A percentile compares a stretch with the other conserved stretches of the same genome.
These are phyloP conservation scores for Trametes meyenii DNA, from an alignment of 768 basidiomycete species.

Conservation along the genomic window DNA sequence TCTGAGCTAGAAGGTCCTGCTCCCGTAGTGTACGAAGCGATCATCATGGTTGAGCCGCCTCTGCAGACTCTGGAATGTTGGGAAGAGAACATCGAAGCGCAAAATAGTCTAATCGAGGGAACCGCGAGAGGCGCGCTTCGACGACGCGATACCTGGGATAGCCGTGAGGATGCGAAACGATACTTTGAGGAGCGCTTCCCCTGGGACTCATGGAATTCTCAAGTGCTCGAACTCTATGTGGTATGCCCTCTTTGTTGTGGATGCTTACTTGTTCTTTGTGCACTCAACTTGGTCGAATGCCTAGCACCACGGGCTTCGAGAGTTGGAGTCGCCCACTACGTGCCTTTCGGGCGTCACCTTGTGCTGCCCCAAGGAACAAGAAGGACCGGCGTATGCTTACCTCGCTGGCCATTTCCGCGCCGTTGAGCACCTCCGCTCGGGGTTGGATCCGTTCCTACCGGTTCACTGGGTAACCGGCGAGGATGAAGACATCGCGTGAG, in stretches of 20 bases:
- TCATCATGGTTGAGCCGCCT: neutral
- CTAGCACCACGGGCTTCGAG: neutral
- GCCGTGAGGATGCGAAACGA: neutral
- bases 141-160: constrained; percentile 8
- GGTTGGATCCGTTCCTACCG: neutral
- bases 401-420: neutral
- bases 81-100: neutral
- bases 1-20: neutral
- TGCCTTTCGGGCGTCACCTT: neutral
- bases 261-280: no score
- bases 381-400: neutral
- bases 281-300: neutral
- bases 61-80: neutral
- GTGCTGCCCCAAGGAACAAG: neutral
- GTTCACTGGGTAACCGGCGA: neutral
- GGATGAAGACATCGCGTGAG: neutral
- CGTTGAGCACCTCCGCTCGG: neutral
- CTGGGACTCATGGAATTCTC: constrained; percentile 10
- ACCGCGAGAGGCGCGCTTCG: neutral
- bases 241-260: neutral
- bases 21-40: neutral
- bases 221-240: constrained; percentile 5
- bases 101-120: neutral
- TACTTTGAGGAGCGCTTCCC: constrained; percentile 15
- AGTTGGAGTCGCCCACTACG: neutral